phyloP scores from a whole-genome alignment of 345 rosid genomes.

The Eucalyptus brandiana region DNA sequence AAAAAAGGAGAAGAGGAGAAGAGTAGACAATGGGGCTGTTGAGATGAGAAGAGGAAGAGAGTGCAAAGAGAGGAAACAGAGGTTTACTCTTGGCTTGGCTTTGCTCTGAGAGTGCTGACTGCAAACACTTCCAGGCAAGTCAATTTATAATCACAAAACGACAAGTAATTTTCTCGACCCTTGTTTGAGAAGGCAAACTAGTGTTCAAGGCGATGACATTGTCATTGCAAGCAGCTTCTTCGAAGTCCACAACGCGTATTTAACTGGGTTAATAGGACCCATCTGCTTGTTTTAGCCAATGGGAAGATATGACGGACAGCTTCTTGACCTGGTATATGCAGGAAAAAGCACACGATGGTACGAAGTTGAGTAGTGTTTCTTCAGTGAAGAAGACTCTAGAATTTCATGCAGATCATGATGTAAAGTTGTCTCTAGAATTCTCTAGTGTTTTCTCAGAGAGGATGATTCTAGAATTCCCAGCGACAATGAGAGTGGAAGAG shows the following conservation, averaged over 20 bases:
- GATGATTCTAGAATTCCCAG: neutral
- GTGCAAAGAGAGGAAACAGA: neutral
- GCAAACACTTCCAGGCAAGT: neutral
- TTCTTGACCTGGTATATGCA: neutral
- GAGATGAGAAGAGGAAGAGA: neutral
- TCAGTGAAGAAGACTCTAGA: neutral
- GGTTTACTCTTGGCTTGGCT: neutral
- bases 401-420: neutral
- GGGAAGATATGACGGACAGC: neutral
- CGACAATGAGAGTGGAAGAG: neutral
- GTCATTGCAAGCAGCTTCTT: neutral
- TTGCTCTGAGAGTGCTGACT: neutral
- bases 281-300: neutral
- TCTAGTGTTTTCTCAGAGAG: neutral
- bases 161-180: neutral
- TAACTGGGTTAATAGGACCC: neutral
- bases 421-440: neutral
- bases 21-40: neutral
- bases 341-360: neutral
- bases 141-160: neutral
- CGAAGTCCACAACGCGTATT: neutral
- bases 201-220: neutral
- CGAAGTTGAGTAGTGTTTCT: neutral
- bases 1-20: neutral
- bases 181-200: neutral